These are phyloP conservation scores for Pyricularia pennisetigena DNA, from an alignment of 2,329 filamentous ascomycete genomes.

Conservation along the genomic window DNA sequence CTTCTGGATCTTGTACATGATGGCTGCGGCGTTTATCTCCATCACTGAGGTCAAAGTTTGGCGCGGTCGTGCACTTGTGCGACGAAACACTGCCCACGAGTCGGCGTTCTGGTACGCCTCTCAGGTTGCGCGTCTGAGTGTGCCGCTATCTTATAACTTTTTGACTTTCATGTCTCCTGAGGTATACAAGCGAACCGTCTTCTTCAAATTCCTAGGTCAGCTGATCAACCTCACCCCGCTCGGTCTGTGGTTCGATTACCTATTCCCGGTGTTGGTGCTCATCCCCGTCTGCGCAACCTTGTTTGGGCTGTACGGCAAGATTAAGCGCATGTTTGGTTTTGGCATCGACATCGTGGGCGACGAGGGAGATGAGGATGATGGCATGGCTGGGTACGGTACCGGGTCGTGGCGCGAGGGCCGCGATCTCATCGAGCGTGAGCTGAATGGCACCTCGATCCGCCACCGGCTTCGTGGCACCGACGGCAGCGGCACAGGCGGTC, in stretches of 20 bases:
- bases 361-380: conserved; percentile 52
- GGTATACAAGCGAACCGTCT: conserved; percentile 69
- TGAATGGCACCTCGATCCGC: conserved; percentile 52
- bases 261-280: conserved; percentile 83
- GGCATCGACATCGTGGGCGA: conserved; percentile 66
- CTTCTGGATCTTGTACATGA: conserved; percentile 95
- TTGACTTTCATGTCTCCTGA: conserved; percentile 71
- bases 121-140: conserved; percentile 84
- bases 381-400: conserved; percentile 56
- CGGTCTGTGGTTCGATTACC: conserved; percentile 73
- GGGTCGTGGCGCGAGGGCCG: conserved; percentile 88
- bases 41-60: conserved; percentile 95
- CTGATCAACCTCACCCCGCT: conserved; percentile 76
- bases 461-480: conserved; percentile 30
- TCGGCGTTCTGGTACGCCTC: conserved; percentile 93
- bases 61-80: conserved; percentile 85
- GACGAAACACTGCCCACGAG: conserved; percentile 84
- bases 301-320: conserved; percentile 81
- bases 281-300: conserved; percentile 76
- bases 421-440: conserved; percentile 79
- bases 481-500: conserved; percentile 15
- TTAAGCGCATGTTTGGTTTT: conserved; percentile 70
- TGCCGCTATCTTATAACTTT: conserved; percentile 94
- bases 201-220: conserved; percentile 77
- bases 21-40: conserved; percentile 73